A percentile compares a stretch with the other conserved stretches of the same genome.
phyloP scores from a whole-genome alignment of 306 rosid species.

The Dryas alaskensis region DNA sequence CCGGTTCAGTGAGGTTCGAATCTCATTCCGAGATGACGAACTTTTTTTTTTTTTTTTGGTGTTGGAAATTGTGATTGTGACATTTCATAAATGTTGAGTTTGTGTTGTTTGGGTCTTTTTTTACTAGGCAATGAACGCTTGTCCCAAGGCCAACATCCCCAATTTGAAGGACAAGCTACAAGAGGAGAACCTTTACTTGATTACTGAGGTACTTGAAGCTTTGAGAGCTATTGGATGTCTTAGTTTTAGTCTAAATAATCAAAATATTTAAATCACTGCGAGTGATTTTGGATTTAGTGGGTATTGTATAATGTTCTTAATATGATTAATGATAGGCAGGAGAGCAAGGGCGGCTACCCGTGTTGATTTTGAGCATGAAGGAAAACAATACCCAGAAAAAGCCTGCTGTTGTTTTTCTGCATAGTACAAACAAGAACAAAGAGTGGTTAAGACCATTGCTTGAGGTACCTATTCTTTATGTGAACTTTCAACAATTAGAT shows the following conservation, averaged over 20 bases:
- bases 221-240: neutral
- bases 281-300: neutral
- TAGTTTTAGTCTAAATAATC: neutral
- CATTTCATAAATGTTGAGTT: constrained; percentile 5
- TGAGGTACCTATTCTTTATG: constrained; percentile 42
- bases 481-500: neutral
- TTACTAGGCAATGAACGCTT: constrained; percentile 51
- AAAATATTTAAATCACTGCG: neutral
- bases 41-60: neutral
- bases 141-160: constrained; percentile 48
- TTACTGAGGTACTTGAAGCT: constrained; percentile 54
- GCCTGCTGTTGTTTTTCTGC: constrained; percentile 79
- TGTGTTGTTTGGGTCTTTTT: constrained; percentile 4
- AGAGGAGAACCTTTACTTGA: constrained; percentile 71
- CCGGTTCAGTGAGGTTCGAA: constrained; percentile 44
- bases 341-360: constrained; percentile 86
- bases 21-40: neutral
- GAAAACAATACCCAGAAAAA: constrained; percentile 41
- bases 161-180: constrained; percentile 51
- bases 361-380: constrained; percentile 73
- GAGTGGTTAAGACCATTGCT: constrained; percentile 77
- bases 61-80: neutral
- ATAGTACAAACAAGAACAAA: constrained; percentile 62
- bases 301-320: neutral
- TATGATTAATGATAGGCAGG: constrained; percentile 52